Percentiles rank a stretch among this genome's conserved stretches.
Evolutionary conservation across 768 basidiomycete genomes (phyloP).

Genomic region (Guyanaporus albipodus): DNA sequence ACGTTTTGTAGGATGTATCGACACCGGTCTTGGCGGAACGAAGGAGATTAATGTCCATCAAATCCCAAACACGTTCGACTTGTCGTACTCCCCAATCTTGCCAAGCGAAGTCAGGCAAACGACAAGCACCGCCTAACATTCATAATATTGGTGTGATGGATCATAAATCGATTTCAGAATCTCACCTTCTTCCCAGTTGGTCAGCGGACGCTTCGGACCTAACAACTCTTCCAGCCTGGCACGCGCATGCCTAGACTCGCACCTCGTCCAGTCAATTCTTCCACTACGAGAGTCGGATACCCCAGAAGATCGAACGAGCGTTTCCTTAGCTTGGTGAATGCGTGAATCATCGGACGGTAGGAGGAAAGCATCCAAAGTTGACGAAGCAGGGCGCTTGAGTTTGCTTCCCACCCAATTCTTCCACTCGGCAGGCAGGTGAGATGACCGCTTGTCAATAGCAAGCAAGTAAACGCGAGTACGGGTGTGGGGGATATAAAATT

Average conservation of each 20-base stretch:
- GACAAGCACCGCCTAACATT: constrained; percentile 68
- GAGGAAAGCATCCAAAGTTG: constrained; percentile 88
- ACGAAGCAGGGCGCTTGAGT: constrained; percentile 80
- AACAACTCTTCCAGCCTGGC: constrained; percentile 80
- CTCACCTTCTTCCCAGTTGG: constrained; percentile 89
- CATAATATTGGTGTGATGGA: neutral
- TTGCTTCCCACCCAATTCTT: constrained; percentile 52
- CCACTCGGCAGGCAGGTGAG: constrained; percentile 68
- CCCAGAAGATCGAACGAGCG: constrained; percentile 67
- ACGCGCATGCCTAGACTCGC: constrained; percentile 88
- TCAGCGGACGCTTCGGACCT: constrained; percentile 80
- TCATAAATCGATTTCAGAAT: neutral
- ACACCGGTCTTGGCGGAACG: constrained; percentile 76
- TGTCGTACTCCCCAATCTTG: constrained; percentile 90
- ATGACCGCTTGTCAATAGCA: constrained; percentile 64
- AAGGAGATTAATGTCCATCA: constrained; percentile 88
- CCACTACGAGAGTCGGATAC: constrained; percentile 66
- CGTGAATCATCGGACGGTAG: constrained; percentile 88
- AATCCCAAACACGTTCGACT: constrained; percentile 92
- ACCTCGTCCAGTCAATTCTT: constrained; percentile 86
- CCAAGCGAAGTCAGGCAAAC: constrained; percentile 88
- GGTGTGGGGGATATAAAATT: constrained; percentile 93
- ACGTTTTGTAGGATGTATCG: constrained; percentile 90
- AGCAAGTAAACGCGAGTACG: constrained; percentile 86
- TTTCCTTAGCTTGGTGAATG: constrained; percentile 84